phyloP scores from a whole-genome alignment of 345 rosid species.

The Acer negundo region DNA sequence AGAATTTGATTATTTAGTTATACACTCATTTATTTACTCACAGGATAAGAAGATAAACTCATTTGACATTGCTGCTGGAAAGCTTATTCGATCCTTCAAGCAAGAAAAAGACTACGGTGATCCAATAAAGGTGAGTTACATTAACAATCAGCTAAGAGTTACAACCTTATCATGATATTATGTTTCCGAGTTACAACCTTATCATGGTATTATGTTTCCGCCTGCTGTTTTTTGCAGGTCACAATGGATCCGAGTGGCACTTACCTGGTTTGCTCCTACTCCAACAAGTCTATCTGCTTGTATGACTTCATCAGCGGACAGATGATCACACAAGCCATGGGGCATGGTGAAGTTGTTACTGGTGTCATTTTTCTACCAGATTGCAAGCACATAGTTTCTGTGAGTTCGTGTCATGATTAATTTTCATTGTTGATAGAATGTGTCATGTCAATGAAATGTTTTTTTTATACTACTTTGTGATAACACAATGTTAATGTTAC shows the following conservation, averaged over 20 bases:
- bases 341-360: constrained; percentile 77
- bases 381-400: constrained; percentile 82
- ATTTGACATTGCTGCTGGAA: constrained; percentile 61
- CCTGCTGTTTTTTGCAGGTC: constrained; percentile 47
- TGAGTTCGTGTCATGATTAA: constrained; percentile 42
- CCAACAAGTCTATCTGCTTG: constrained; percentile 70
- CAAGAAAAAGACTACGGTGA: constrained; percentile 73
- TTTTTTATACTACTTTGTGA: constrained; percentile 8
- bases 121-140: constrained; percentile 62
- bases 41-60: constrained; percentile 85
- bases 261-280: constrained; percentile 70
- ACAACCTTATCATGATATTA: constrained; percentile 18
- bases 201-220: constrained; percentile 25
- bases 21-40: constrained; percentile 9
- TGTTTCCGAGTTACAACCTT: constrained; percentile 24
- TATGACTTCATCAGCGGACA: constrained; percentile 65
- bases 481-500: background rate
- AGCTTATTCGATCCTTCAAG: constrained; percentile 71
- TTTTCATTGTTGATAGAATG: constrained; percentile 11
- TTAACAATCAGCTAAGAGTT: constrained; percentile 18
- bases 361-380: constrained; percentile 84
- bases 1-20: constrained; percentile 19
- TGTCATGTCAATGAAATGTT: constrained; percentile 12
- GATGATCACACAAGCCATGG: constrained; percentile 66
- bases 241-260: constrained; percentile 78